Evolutionary conservation across 768 basidiomycete genomes (phyloP), one percentile per base, ranked within the genome.

Genomic region (Termitomyces sp.): DNA sequence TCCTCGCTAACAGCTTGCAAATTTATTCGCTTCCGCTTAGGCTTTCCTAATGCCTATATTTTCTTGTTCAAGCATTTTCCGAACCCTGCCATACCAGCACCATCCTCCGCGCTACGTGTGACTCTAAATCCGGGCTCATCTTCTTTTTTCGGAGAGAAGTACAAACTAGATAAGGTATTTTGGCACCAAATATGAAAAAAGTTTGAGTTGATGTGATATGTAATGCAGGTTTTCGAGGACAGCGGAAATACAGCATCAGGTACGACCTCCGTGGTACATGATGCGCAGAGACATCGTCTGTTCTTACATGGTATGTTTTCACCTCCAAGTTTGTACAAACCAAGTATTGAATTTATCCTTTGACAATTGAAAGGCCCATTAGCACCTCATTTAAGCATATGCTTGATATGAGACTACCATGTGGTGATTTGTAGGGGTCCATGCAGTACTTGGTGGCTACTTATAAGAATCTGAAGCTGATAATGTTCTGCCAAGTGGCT

Each of bases 211-310:
- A 41, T 50, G 16, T 37, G 40, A 27, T 40, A 50, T 45, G 42
- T 63, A 53, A 42, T 34, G 43, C 59, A 88, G 85, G 73, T 81
- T 10, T 88, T 90, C 56, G 84, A 88, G 66, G 86, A 90, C 66
- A 74, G 83, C 56, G 88, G 89, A 9, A 70, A 65, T 3, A 49
- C 85, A 25, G 79, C 80, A 11, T 80, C 80, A 16, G 83, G 78
- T 7, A 71, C 76, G 35, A 91, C 88, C 2, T 72, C 78, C 1
- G 85, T 70, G 3, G 83, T 73, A 16, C 79, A 84, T 61, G 85
- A 87, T 62, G 67, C 78, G 2, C 61, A 76, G 60, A 72, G 81
- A 47, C 68, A 70, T 19, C 73, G 63, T 35, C 63, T 89, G 19
- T 89, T 80, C 67, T 64, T 88, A 58, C 79, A 82, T 62, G 86